Conservation (phyloP, 257 asterid genomes). For the Solanum corneliomulleri region DNA sequence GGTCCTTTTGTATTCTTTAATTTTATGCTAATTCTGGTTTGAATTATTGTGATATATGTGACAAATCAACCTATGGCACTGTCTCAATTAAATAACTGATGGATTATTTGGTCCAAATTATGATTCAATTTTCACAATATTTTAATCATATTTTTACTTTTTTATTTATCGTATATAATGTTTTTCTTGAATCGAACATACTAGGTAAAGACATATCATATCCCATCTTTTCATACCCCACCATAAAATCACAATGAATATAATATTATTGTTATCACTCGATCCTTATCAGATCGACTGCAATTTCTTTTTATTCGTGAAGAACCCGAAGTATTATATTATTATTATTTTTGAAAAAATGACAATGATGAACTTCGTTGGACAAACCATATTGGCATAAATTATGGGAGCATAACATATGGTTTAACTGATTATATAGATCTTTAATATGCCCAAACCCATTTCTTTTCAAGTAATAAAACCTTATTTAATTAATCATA, state of each 20-base stretch:
- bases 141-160: background rate
- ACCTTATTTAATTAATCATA: background rate
- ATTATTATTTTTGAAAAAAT: background rate
- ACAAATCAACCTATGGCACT: background rate
- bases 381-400: background rate
- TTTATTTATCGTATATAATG: background rate
- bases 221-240: accelerated
- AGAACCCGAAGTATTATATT: background rate
- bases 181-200: background rate
- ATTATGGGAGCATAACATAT: background rate
- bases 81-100: background rate
- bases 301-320: background rate
- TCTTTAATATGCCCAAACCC: background rate
- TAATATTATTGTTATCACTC: background rate
- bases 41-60: background rate
- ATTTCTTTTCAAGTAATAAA: background rate
- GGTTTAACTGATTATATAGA: background rate
- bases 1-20: background rate
- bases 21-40: background rate
- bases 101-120: background rate
- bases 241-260: background rate
- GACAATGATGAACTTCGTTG: background rate
- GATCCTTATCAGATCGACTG: background rate
- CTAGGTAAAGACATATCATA: background rate
- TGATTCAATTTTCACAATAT: background rate